phyloP scores from a whole-genome alignment of 2,329 filamentous ascomycete species.

The Fusarium oxysporum region DNA sequence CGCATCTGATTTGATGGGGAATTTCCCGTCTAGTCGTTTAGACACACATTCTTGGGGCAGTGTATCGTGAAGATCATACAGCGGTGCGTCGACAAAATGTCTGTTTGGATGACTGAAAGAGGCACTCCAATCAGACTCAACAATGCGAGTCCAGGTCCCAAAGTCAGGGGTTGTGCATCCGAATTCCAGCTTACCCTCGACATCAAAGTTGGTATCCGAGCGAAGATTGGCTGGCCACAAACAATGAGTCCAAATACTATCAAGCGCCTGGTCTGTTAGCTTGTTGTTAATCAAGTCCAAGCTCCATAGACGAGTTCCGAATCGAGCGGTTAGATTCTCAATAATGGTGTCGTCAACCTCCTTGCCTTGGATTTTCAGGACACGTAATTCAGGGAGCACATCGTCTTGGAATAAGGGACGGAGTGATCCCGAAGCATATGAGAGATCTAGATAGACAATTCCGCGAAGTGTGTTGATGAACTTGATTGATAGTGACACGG shows the following conservation, averaged over 20 bases:
- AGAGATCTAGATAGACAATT: constrained; percentile 66
- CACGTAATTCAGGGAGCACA: constrained; percentile 59
- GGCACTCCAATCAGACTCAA: constrained; percentile 60
- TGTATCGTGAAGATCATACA: constrained; percentile 41
- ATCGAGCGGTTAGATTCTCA: constrained; percentile 50
- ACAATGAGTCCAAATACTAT: constrained; percentile 46
- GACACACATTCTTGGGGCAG: constrained; percentile 39
- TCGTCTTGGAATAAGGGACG: constrained; percentile 50
- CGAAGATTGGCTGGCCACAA: constrained; percentile 51
- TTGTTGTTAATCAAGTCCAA: constrained; percentile 66
- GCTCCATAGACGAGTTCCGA: constrained; percentile 63
- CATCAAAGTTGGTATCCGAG: constrained; percentile 53
- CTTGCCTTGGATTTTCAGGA: constrained; percentile 63
- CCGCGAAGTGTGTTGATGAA: constrained; percentile 56
- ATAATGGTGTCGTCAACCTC: constrained; percentile 57
- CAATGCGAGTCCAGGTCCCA: constrained; percentile 58
- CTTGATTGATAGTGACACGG: constrained; percentile 52
- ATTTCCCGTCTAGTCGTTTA: constrained; percentile 49
- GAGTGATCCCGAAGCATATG: constrained; percentile 60
- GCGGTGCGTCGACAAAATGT: constrained; percentile 62
- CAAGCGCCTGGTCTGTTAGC: constrained; percentile 59
- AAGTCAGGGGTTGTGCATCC: constrained; percentile 49
- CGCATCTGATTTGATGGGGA: constrained; percentile 43
- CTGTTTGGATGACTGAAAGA: constrained; percentile 59
- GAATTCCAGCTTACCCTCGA: constrained; percentile 59